These are phyloP conservation scores for Calycina herbarum DNA, from an alignment of 2,329 filamentous ascomycete species.

Conservation along the genomic window DNA sequence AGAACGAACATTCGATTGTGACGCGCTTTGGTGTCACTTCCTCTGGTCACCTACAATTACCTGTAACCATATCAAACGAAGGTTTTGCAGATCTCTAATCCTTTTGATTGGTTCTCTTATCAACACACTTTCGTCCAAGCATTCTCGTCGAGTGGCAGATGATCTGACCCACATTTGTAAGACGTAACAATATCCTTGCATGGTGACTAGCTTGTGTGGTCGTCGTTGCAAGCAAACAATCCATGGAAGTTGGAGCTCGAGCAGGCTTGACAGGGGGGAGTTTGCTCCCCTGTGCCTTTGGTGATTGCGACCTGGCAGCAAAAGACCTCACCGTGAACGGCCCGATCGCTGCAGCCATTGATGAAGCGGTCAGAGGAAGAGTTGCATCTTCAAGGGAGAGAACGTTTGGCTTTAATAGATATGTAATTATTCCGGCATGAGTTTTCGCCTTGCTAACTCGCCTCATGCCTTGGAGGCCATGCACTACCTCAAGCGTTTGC, in stretches of 20 bases:
- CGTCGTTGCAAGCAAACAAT: constrained; percentile 27
- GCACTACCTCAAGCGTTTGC: constrained; percentile 16
- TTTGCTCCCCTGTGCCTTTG: constrained; percentile 22
- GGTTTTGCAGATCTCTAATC: constrained; percentile 10
- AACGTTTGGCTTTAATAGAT: constrained; percentile 27
- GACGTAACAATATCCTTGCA: constrained; percentile 24
- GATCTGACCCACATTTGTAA: constrained; percentile 26
- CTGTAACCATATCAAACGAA: constrained; percentile 18
- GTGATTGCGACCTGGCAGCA: constrained; percentile 18
- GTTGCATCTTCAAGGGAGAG: constrained; percentile 16
- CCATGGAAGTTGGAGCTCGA: constrained; percentile 10
- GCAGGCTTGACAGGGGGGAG: constrained; percentile 16
- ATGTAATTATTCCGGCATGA: constrained; percentile 12
- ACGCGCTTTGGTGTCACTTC: constrained; percentile 16
- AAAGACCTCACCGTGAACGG: constrained; percentile 11
- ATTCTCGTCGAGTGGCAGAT: constrained; percentile 23
- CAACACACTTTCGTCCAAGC: constrained; percentile 22
- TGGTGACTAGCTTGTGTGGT: constrained; percentile 23
- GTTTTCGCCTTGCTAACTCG: constrained; percentile 11
- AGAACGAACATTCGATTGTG: constrained; percentile 9
- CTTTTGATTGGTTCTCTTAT: constrained; percentile 21
- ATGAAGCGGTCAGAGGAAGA: neutral
- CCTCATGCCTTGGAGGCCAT: constrained; percentile 23
- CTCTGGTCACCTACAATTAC: neutral
- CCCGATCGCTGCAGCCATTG: constrained; percentile 1